Evolutionary conservation across 2,329 filamentous ascomycete species (phyloP).

Genomic region (Alternaria ethzedia): DNA sequence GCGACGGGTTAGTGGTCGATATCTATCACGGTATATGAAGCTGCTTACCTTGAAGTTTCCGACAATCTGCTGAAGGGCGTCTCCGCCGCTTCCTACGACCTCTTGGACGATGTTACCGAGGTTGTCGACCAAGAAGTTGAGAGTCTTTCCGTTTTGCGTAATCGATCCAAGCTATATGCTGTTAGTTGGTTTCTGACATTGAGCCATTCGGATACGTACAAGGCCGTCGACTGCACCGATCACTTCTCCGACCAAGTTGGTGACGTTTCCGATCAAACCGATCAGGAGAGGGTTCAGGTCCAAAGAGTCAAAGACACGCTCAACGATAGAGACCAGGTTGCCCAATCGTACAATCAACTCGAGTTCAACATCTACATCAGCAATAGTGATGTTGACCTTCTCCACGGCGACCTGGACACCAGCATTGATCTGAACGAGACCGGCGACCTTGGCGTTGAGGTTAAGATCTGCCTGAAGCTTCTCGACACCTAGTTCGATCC

Average conservation of each 20-base stretch:
- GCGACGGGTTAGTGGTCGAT: not conserved
- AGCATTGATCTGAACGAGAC: conserved; percentile 61
- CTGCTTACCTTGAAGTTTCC: conserved; percentile 58
- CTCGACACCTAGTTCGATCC: conserved; percentile 67
- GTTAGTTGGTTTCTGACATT: not conserved
- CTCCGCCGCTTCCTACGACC: conserved; percentile 56
- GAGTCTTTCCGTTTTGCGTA: conserved; percentile 60
- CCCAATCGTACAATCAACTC: conserved; percentile 66
- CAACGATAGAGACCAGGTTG: conserved; percentile 66
- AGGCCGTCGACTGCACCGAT: conserved; percentile 65
- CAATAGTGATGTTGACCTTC: conserved; percentile 67
- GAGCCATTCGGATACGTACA: conserved; percentile 11
- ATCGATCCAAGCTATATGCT: conserved; percentile 58
- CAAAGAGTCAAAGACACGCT: conserved; percentile 64
- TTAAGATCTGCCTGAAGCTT: conserved; percentile 66
- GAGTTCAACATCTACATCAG: conserved; percentile 64
- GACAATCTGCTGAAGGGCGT: conserved; percentile 59
- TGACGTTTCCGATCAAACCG: conserved; percentile 61
- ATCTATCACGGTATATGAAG: too few species aligned
- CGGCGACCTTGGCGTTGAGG: conserved; percentile 65
- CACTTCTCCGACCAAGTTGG: conserved; percentile 59
- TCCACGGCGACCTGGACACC: conserved; percentile 56
- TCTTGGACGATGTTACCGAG: conserved; percentile 69
- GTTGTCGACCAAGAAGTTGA: conserved; percentile 66
- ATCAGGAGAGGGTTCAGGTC: conserved; percentile 68